Evolutionary conservation across 805 yeast species (phyloP).

Genomic region (Saccharomyces mikatae): DNA sequence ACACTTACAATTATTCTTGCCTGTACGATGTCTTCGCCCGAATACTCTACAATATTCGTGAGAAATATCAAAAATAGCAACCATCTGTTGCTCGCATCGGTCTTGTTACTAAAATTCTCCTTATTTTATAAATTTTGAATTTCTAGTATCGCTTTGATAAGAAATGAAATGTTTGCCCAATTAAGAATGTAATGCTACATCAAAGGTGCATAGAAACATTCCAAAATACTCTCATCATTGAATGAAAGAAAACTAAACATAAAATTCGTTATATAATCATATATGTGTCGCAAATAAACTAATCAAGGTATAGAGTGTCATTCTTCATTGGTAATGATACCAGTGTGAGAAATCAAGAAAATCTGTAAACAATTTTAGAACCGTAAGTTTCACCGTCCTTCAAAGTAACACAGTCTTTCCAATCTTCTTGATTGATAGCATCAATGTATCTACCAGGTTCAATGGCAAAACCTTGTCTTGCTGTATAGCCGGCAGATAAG

Average conservation of each 20-base stretch:
- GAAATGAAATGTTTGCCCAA: neutral
- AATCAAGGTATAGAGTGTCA: neutral
- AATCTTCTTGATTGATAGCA: slow-evolving; percentile 41
- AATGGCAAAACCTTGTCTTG: slow-evolving; percentile 48
- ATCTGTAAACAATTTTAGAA: slow-evolving; percentile 23
- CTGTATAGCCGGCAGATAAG: slow-evolving; percentile 32
- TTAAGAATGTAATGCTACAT: too few species aligned
- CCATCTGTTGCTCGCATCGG: neutral
- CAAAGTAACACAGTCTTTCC: slow-evolving; percentile 42
- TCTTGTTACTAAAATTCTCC: neutral
- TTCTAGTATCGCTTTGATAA: neutral
- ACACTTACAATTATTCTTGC: too few species aligned
- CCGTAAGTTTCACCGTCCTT: slow-evolving; percentile 49
- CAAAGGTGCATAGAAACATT: too few species aligned
- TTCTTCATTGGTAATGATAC: neutral
- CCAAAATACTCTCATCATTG: neutral
- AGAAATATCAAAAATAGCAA: neutral
- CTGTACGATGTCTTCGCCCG: too few species aligned
- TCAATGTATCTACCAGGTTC: slow-evolving; percentile 55
- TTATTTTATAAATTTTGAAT: neutral
- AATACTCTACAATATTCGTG: too few species aligned
- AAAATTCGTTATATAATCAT: neutral
- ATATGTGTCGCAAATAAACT: neutral
- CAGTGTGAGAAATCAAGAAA: neutral
- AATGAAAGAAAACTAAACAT: neutral